Conservation (phyloP, 306 rosid genomes). For the cucumber (Cucumis sativus) region DNA sequence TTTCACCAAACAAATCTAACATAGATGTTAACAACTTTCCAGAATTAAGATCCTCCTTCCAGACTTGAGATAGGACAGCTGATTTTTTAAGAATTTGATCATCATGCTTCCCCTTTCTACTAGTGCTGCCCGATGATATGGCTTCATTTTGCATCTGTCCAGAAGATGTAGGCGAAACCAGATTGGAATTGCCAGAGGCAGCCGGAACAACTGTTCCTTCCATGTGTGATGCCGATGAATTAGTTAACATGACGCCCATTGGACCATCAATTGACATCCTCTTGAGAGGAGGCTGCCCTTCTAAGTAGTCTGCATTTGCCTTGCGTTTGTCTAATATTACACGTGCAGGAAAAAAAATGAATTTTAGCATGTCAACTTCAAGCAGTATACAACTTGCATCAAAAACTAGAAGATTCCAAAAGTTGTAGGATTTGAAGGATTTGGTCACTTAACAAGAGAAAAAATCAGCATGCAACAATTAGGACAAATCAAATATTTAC, state of each 20-base stretch:
- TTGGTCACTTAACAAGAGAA: not conserved
- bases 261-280: slow-evolving; percentile 45
- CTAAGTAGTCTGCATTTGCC: slow-evolving; percentile 53
- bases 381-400: not conserved
- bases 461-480: not conserved
- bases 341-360: not conserved
- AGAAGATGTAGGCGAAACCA: slow-evolving; percentile 35
- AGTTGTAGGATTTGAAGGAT: not conserved
- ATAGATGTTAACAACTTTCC: slow-evolving; percentile 49
- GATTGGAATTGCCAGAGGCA: not conserved
- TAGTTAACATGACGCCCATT: slow-evolving; percentile 40
- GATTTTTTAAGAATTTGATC: slow-evolving; percentile 34
- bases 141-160: slow-evolving; percentile 33
- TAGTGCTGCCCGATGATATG: slow-evolving; percentile 16
- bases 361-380: not conserved
- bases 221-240: slow-evolving; percentile 53
- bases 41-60: slow-evolving; percentile 83
- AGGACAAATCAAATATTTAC: not conserved
- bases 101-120: slow-evolving; percentile 18
- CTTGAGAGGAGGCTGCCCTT: slow-evolving; percentile 59
- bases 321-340: slow-evolving; percentile 55
- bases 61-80: slow-evolving; percentile 56
- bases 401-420: not conserved
- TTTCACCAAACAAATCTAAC: slow-evolving; percentile 58
- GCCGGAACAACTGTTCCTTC: slow-evolving; percentile 29